Percentiles rank a stretch among this genome's conserved stretches.
Evolutionary conservation across 306 rosid species (phyloP).

Genomic region (Begonia loranthoides): DNA sequence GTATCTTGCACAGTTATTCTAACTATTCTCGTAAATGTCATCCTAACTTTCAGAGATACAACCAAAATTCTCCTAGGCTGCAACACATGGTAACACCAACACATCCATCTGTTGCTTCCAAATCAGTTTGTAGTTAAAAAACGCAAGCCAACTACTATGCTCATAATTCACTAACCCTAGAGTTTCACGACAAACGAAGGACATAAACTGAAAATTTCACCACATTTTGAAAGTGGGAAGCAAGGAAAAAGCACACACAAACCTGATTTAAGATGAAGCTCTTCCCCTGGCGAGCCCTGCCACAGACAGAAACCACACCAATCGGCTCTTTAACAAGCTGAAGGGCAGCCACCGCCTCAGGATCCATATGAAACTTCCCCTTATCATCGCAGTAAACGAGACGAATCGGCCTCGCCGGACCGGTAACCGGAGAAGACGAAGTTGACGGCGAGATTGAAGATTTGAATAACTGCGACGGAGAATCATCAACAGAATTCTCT

Average conservation of each 20-base stretch:
- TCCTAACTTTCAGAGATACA: no score
- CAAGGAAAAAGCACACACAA: not conserved
- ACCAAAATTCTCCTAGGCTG: no score
- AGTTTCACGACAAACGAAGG: slow-evolving; percentile 2
- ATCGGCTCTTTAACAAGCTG: slow-evolving; percentile 92
- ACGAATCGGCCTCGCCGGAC: slow-evolving; percentile 75
- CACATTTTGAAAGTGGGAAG: no score
- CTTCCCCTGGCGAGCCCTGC: slow-evolving; percentile 95
- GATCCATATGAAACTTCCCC: slow-evolving; percentile 90
- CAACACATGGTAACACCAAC: no score
- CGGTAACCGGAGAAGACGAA: slow-evolving; percentile 40
- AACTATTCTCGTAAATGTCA: no score
- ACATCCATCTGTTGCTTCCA: no score
- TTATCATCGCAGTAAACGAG: slow-evolving; percentile 77
- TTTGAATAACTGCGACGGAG: slow-evolving; percentile 26
- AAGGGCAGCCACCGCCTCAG: slow-evolving; percentile 77
- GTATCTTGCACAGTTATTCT: no score
- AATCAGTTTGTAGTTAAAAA: no score
- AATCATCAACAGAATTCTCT: slow-evolving; percentile 28
- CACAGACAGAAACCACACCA: slow-evolving; percentile 88
- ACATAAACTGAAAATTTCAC: not conserved
- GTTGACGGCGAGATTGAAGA: slow-evolving; percentile 14
- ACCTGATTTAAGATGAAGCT: slow-evolving; percentile 87
- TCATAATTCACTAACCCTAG: slow-evolving; percentile 21
- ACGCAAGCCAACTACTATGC: no score